Evolutionary conservation across 768 basidiomycete genomes (phyloP), one percentile per base, ranked within the genome.

Genomic region (Suillus lakei): DNA sequence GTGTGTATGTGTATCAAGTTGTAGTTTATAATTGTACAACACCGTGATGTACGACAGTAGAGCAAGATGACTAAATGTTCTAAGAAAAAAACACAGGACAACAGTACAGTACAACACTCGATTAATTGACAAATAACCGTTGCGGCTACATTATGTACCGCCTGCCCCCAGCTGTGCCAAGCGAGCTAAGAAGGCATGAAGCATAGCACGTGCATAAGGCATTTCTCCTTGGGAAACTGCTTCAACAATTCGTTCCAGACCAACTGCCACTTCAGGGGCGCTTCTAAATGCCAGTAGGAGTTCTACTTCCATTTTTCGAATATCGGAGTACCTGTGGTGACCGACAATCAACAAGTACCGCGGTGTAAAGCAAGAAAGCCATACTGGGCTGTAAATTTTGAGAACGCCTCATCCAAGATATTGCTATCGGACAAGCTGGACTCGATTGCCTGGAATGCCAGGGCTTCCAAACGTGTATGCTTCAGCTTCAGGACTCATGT

Each of bases 311-410:
- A 59, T 50, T 32, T 64, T 12, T 54, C 32, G 72, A 61, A 74
- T 65, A 1, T 67, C 64, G 10, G 60, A 44, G 15, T 74, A 67
- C 59, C 73, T 74, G 26, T 62, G 46, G 51, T 36, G 4, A 21
- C 26, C 12, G 15, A 26, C 12, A 39, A 7, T 44, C 32, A n/a
- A 36, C 67, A 32, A 74, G 61, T 23, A 7, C 1, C 6, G 4
- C 6, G 18, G 21, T 21, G 21, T 44, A 44, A 21, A 21, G 18
- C 3, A 16, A 6, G 36, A 13, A 9, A 3, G 1, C 9, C 23
- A 16, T 62, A 77, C 76, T 72, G 69, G 23, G 75, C 62, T 4
- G 75, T 77, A 63, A 76, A 77, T 66, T 66, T 71, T 7, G 75
- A 74, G 38, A 77, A 74, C 3, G 69, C 66, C 68, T 76, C 75